Percentiles rank a stretch among this genome's conserved stretches.
These are phyloP conservation scores for Scytalidium lignicola DNA, from an alignment of 2,329 filamentous ascomycete species.

Conservation along the genomic window DNA sequence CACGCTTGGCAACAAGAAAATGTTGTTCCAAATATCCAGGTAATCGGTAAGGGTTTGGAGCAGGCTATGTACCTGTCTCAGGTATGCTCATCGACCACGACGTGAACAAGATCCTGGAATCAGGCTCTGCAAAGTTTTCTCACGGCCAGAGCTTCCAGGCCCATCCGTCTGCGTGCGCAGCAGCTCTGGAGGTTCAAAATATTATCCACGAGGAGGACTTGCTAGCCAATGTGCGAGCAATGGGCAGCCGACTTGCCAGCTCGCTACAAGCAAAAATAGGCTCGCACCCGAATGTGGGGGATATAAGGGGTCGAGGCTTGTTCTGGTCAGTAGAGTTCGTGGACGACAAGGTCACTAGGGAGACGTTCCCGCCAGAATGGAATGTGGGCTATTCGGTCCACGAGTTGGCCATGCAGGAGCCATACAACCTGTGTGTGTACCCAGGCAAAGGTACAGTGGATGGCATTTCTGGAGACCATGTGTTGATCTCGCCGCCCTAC, in stretches of 20 bases:
- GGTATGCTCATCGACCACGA: conserved; percentile 45
- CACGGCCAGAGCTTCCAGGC: not conserved
- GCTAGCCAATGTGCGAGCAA: conserved; percentile 45
- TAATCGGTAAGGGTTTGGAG: conserved; percentile 58
- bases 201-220: conserved; percentile 51
- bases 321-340: conserved; percentile 50
- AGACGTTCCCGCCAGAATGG: conserved; percentile 34
- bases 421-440: conserved; percentile 54
- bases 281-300: conserved; percentile 41
- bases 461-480: conserved; percentile 54
- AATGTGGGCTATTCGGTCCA: conserved; percentile 42
- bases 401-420: conserved; percentile 33
- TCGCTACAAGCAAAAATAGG: conserved; percentile 26
- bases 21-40: conserved; percentile 55
- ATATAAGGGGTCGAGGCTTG: conserved; percentile 51
- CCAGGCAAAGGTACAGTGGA: conserved; percentile 51
- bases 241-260: conserved; percentile 36
- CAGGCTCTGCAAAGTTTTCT: not conserved
- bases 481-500: conserved; percentile 57
- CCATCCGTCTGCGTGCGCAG: not conserved
- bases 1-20: conserved; percentile 48
- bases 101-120: conserved; percentile 36
- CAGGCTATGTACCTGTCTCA: conserved; percentile 54
- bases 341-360: conserved; percentile 38
- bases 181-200: conserved; percentile 34